Base-by-base conservation (phyloP, 139 green algal genomes). In the Zygnema cylindricum region DNA sequence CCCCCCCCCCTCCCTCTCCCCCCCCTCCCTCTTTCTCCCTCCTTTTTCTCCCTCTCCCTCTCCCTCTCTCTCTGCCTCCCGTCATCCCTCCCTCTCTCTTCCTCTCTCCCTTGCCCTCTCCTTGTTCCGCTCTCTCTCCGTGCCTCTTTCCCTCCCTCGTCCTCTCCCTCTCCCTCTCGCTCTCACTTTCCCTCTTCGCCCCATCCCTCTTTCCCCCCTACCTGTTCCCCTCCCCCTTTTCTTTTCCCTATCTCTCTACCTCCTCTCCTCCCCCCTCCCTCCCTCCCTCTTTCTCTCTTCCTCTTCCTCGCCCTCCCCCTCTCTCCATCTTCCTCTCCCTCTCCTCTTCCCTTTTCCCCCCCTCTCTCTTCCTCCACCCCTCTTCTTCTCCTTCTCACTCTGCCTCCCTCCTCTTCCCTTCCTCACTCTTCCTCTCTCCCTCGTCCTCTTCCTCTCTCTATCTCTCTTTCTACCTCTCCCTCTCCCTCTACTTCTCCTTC, bases 401-500 rank as follows among this genome's bases (percentile, higher is more conserved):
- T 81, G 55, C 55, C 78, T 87, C n/a, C 81, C 82, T 30, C 82
- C 82, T 7, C 43, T 87, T 2, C 78, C n/a, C 23, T 49, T 55
- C 23, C 40, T 87, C 82, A 30, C 81, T 22, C 54, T 81, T 1
- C 78, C 55, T 0, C 42, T 87, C 82, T 81, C 82, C 2, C 82
- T 55, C n/a, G n/a, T n/a, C n/a, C n/a, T n/a, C n/a, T n/a, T n/a
- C n/a, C n/a, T n/a, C n/a, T n/a, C n/a, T n/a, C n/a, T n/a, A n/a
- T n/a, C n/a, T n/a, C n/a, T n/a, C n/a, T n/a, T n/a, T n/a, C n/a
- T n/a, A n/a, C n/a, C n/a, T n/a, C n/a, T n/a, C n/a, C n/a, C n/a
- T n/a, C n/a, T n/a, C n/a, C n/a, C n/a, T n/a, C n/a, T n/a, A n/a
- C n/a, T n/a, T n/a, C n/a, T n/a, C n/a, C n/a, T n/a, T n/a, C n/a